Conservation (phyloP, 495 filamentous ascomycete species). For the Bathelium albidoporum region DNA sequence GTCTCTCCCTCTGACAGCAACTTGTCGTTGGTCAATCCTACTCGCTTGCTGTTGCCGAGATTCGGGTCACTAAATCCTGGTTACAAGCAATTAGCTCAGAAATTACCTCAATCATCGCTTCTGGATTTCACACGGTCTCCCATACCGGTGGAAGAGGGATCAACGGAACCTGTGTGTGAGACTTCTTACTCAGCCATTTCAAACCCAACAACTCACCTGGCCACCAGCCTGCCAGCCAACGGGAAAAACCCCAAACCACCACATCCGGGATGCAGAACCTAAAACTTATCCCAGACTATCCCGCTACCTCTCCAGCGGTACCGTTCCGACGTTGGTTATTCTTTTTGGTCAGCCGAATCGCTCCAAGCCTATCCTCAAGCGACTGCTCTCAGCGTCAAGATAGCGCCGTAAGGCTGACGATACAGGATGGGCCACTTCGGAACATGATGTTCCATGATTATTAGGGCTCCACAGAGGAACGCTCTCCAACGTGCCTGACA, state of each 20-base stretch:
- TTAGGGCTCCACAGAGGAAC: too few species aligned
- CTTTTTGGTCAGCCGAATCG: not conserved
- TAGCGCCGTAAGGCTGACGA: too few species aligned
- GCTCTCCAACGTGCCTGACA: too few species aligned
- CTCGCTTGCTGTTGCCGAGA: too few species aligned
- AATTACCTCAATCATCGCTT: not conserved
- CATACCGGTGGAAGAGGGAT: too few species aligned
- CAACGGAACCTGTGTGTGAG: not conserved
- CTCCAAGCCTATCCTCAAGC: too few species aligned
- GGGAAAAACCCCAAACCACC: not conserved
- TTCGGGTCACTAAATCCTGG: not conserved
- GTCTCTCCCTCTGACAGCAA: not conserved
- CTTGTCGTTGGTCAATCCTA: not conserved
- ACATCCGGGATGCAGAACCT: not conserved
- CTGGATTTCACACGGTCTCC: too few species aligned
- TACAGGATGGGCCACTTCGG: too few species aligned
- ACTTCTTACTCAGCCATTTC: not conserved
- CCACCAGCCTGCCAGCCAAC: too few species aligned
- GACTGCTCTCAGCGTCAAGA: too few species aligned
- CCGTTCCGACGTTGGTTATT: not conserved
- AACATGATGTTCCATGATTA: too few species aligned
- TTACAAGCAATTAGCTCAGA: not conserved
- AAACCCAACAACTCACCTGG: not conserved
- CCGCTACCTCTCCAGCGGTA: not conserved
- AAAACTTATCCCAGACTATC: not conserved